Base-by-base conservation (phyloP, 768 basidiomycete species). In the Suillus hirtellus region DNA sequence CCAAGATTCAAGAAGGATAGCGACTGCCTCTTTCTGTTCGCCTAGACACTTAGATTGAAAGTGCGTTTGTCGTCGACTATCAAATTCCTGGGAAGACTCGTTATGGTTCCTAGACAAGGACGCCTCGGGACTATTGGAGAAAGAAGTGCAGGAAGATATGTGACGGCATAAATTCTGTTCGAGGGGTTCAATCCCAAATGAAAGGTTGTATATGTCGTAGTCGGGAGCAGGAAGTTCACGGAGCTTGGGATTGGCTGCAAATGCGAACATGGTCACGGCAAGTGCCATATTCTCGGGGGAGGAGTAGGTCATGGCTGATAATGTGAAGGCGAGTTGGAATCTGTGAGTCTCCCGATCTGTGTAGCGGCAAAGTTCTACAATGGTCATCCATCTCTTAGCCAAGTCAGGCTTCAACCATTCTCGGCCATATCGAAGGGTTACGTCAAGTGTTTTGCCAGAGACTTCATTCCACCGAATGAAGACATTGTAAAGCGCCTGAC, bases 241-340 rank as follows among this genome's bases (percentile, higher is more conserved):
- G 60, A 69, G 65, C 10, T 58, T 47, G 37, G 69, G 54, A 19
- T 65, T 54, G 1, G 62, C 54, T 9, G 65, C 64, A 64, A 77
- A 75, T 0, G 79, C 72, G 5, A 80, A 61, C 1, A 79, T 60
- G 7, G 70, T 68, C 9, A 71, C 67, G 15, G 75, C 64, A 24
- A 76, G 64, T 24, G 60, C 56, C 2, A 60, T 15, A 34, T 61
- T 27, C 0, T 56, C 7, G 1, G 71, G 56, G 12, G 71, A 71
- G 3, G 50, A 63, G 60, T 76, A 78, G 7, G 61, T 70, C 68
- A 77, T 68, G 12, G 73, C 69, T n/a, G 74, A 63, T 14, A 77
- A 66, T 5, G 69, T 68, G 58, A 77, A 77, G 14, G 67, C 55
- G 27, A 77, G 37, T 53, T 64, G 63, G 49, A 61, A 71, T 11